Percentiles rank a stretch among this genome's conserved stretches.
phyloP scores from a whole-genome alignment of 805 yeast species.

The Saturnispora silvae region DNA sequence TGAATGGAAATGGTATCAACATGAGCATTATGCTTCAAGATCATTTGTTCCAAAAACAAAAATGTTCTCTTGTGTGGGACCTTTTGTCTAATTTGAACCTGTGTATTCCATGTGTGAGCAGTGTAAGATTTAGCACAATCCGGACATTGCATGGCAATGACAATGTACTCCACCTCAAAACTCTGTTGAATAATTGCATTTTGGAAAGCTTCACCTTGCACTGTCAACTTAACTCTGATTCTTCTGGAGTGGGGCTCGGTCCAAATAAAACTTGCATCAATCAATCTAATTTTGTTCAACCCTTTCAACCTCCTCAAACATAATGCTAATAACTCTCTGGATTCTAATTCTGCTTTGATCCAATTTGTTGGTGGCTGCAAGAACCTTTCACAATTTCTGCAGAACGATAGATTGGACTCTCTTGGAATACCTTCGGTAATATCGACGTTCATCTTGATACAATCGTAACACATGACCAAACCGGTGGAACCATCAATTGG shows the following conservation, averaged over 20 bases:
- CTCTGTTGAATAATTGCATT: slow-evolving; percentile 89
- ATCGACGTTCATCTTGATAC: slow-evolving; percentile 88
- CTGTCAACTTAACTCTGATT: slow-evolving; percentile 80
- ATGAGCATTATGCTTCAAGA: slow-evolving; percentile 86
- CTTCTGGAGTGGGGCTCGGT: slow-evolving; percentile 98
- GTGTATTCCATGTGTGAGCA: slow-evolving; percentile 95
- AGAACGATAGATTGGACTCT: slow-evolving; percentile 86
- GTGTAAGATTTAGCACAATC: slow-evolving; percentile 98
- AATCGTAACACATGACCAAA: slow-evolving; percentile 92
- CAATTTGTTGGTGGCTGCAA: slow-evolving; percentile 92
- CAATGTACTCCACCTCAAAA: slow-evolving; percentile 89
- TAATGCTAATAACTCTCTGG: slow-evolving; percentile 83
- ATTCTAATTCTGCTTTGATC: slow-evolving; percentile 84
- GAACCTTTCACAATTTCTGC: slow-evolving; percentile 95
- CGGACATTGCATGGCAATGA: slow-evolving; percentile 92
- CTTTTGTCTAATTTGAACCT: slow-evolving; percentile 95
- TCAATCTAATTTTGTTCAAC: slow-evolving; percentile 69
- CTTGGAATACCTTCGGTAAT: slow-evolving; percentile 91
- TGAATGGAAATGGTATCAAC: slow-evolving; percentile 87
- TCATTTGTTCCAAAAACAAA: slow-evolving; percentile 88
- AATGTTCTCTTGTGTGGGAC: slow-evolving; percentile 96
- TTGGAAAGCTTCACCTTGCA: slow-evolving; percentile 92
- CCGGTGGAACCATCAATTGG: slow-evolving; percentile 96
- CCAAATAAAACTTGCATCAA: slow-evolving; percentile 95
- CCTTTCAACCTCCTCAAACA: slow-evolving; percentile 86